Base-by-base conservation (phyloP, 345 rosid genomes). In the Hibiscus trionum region DNA sequence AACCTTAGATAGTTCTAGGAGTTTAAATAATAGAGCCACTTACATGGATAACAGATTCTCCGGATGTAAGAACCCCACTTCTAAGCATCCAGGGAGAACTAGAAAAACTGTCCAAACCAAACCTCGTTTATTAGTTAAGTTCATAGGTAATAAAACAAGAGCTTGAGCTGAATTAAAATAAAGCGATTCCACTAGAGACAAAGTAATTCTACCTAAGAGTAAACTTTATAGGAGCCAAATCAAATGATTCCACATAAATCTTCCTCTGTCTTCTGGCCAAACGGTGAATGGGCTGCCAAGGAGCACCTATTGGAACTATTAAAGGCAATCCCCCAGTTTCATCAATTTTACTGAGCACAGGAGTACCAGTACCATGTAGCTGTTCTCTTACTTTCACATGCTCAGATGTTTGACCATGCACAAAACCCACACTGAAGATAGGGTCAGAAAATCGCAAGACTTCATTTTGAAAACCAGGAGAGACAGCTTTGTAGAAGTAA, bases 71-170 rank as follows among this genome's bases (percentile, higher is more conserved):
- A 78, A 85, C 63, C 73, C 97, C 93, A 77, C 83, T 88, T 80
- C 90, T 87, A 72, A 80, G 90, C 83, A 85, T 89, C 98, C 98
- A 88, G 37, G 98, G 98, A 76, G 93, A 80, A 66, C 98, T 91
- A 79, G 93, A 91, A 84, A 94, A 94, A 88, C 98, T 94, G 93
- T 63, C 75, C 58, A 72, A 31, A 64, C 63, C 44, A 69, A 69
- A 58, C 21, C 61, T 58, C 76, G 62, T 63, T 76, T 69, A n/a
- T 84, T 69, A 70, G 64, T 71, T 84, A 62, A 70, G 57, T 69
- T 2, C 29, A 39, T 27, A 56, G 39, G 68, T 52, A 4, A 12
- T 47, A 37, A 73, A 61, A 7, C 50, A 46, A 47, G 56, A 26
- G 42, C 26, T 27, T 49, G 59, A 42, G 14, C 47, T 17, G 35